Base-by-base conservation (phyloP, 139 green algal genomes). In the Trebouxia sp. region DNA sequence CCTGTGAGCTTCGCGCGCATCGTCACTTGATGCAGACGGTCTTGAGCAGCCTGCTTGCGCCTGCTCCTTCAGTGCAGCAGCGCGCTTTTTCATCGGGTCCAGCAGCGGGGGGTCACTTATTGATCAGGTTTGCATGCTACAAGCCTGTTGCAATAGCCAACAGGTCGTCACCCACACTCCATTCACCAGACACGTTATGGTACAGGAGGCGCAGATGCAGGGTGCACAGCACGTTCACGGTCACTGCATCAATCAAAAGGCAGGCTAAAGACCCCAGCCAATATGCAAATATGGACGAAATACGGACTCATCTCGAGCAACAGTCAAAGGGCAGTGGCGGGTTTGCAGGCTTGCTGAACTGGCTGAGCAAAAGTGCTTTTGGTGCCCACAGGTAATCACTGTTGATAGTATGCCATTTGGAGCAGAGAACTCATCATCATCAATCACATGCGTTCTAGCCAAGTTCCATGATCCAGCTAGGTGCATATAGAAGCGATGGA, bases 361-460 rank as follows among this genome's bases (percentile, higher is more conserved):
- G 69, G 69, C 69, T 77, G 14, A 55, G 69, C 41, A 77, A 38
- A 24, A 77, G 15, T 48, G 69, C 69, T 41, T 77, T 77, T 56
- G 69, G 69, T 3, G 41, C 69, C 15, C 53, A 20, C 26, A 56
- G 41, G 69, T 77, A 37, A 26, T 7, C 10, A 12, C 56, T 69
- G 56, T 17, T 58, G 50, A 17, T 58, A 22, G 20, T 2, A 28
- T 28, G 2, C 50, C 22, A 58, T 58, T 17, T 17, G 1, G 22
- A 22, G 50, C 26, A 17, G 26, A 58, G 50, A 58, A 58, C 22
- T 22, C 20, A 22, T 3, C 2, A 22, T 22, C 50, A 17, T 1
- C 22, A 22, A 58, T 6, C 3, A 28, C 50, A 17, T 22, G 50
- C 50, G 20, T 58, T 17, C 50, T 28, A 22, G 50, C 50, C 26